Conservation (phyloP, 441 rosid genomes). For the Erodium chrysanthum region DNA sequence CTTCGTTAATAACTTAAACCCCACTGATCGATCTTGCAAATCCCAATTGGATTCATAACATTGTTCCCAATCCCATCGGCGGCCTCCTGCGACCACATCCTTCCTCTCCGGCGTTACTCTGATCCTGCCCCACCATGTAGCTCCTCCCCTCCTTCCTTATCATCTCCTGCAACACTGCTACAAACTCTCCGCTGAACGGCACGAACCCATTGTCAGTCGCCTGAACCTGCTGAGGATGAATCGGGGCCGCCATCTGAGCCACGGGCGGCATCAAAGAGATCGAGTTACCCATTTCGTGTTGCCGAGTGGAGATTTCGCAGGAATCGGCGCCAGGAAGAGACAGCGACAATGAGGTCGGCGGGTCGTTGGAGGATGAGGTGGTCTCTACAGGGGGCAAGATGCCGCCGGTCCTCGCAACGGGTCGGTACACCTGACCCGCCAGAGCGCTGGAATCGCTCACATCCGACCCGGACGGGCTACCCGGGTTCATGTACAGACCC, state of each 20-base stretch:
- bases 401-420: background rate
- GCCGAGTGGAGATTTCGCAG: constrained; percentile 29
- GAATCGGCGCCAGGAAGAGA: constrained; percentile 40
- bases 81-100: constrained; percentile 25
- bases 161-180: constrained; percentile 58
- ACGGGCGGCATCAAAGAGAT: background rate
- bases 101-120: constrained; percentile 21
- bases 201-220: background rate
- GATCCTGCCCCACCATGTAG: constrained; percentile 44
- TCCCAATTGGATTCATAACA: constrained; percentile 52
- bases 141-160: constrained; percentile 47
- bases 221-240: background rate
- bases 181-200: constrained; percentile 42
- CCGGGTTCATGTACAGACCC: constrained; percentile 43
- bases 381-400: constrained; percentile 27
- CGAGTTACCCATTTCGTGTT: background rate
- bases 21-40: too few species aligned
- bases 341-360: constrained; percentile 43
- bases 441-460: constrained; percentile 47
- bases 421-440: constrained; percentile 33
- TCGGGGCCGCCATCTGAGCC: too few species aligned
- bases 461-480: constrained; percentile 53
- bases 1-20: constrained; percentile 23
- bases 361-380: constrained; percentile 37
- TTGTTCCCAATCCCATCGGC: constrained; percentile 42